Evolutionary conservation across 1,284 basidiomycete species (phyloP).

Genomic region (Tilletia indica): DNA sequence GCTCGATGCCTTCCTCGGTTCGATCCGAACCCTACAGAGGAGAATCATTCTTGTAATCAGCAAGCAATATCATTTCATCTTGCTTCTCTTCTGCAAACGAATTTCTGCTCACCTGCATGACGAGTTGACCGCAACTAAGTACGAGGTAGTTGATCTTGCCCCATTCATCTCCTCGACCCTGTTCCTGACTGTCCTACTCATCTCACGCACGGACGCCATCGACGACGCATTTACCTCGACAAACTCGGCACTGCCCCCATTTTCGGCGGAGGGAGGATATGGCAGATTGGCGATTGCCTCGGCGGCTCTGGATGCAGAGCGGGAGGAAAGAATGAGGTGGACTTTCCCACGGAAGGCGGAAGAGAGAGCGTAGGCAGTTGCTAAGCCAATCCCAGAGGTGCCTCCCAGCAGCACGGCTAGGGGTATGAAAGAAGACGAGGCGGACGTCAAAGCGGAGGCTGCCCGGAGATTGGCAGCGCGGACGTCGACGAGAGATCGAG

Average conservation of each 20-base stretch:
- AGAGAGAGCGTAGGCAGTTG: neutral
- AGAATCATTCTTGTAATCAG: too few relatives aligned
- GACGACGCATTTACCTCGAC: neutral
- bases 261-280: neutral
- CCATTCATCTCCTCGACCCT: neutral
- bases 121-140: slow-evolving; percentile 7
- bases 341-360: slow-evolving; percentile 2
- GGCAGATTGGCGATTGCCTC: neutral
- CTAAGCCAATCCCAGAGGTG: slow-evolving; percentile 3
- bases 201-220: neutral
- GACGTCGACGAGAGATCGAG: neutral
- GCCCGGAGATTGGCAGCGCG: slow-evolving; percentile 9
- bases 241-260: slow-evolving; percentile 11
- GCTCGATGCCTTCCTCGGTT: slow-evolving; percentile 5
- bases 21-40: neutral
- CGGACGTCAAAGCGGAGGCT: neutral
- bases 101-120: neutral
- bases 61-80: too few relatives aligned
- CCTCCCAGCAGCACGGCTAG: slow-evolving; percentile 8
- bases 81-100: too few relatives aligned
- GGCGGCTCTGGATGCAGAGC: neutral
- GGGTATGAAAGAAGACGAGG: neutral
- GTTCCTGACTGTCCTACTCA: neutral
- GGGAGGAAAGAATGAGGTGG: slow-evolving; percentile 7
- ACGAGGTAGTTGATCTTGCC: slow-evolving; percentile 9